Evolutionary conservation across 495 filamentous ascomycete species (phyloP).

Genomic region (Chaetomium cochliodes): DNA sequence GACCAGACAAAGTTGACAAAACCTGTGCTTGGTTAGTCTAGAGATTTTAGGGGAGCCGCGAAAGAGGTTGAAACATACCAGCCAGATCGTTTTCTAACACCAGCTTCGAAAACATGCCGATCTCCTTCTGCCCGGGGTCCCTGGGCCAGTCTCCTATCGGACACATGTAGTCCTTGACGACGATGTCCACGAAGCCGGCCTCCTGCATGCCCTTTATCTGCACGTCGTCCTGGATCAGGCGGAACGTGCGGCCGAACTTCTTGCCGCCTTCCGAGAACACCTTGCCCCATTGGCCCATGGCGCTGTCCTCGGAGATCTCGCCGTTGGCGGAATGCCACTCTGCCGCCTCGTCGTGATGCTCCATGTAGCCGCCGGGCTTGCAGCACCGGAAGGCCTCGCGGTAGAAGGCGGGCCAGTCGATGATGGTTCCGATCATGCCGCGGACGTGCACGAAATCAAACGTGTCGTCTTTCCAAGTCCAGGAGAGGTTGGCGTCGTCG

Average conservation of each 20-base stretch:
- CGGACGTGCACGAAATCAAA: slow-evolving; percentile 41
- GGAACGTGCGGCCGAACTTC: slow-evolving; percentile 41
- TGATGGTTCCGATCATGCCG: background rate
- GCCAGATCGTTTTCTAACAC: slow-evolving; percentile 10
- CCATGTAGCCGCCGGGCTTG: slow-evolving; percentile 48
- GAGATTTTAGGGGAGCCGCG: background rate
- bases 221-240: slow-evolving; percentile 34
- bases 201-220: slow-evolving; percentile 48
- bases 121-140: slow-evolving; percentile 51
- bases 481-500: slow-evolving; percentile 44
- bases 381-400: slow-evolving; percentile 36
- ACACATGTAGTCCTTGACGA: slow-evolving; percentile 50
- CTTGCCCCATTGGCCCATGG: slow-evolving; percentile 2
- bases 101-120: slow-evolving; percentile 37
- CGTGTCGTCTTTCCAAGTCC: slow-evolving; percentile 51
- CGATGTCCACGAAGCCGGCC: slow-evolving; percentile 58
- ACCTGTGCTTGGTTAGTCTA: slow-evolving; percentile 3
- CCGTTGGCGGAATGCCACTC: background rate
- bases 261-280: slow-evolving; percentile 40
- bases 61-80: slow-evolving; percentile 1
- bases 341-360: background rate
- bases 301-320: slow-evolving; percentile 3
- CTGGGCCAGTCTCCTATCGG: slow-evolving; percentile 60
- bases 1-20: slow-evolving; percentile 19
- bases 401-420: slow-evolving; percentile 53